Evolutionary conservation across 2,329 filamentous ascomycete species (phyloP), one percentile per base, ranked within the genome.

Genomic region (Aureobasidium subglaciale): DNA sequence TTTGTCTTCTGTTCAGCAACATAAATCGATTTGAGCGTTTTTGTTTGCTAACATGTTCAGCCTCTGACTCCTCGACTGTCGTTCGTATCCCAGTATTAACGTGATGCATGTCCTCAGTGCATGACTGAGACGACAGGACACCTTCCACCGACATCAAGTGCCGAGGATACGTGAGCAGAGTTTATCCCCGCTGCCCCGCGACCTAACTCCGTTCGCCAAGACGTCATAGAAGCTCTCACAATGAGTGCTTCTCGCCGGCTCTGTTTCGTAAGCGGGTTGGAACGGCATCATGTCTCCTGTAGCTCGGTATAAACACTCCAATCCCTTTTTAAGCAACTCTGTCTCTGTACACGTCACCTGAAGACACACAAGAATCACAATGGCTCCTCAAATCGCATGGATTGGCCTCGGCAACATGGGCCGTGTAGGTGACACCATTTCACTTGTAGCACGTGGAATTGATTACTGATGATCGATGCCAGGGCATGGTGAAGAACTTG

Each of bases 321-420:
- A 20, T 20, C 38, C 24, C 30, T 32, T n/a, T 48, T 7, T 27
- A 25, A 25, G 27, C 22, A 13, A 15, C 18, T 20, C 37, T 25
- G 6, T 20, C 11, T 55, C 27, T 9, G 25, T 30, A 32, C 16
- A 15, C 18, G 22, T n/a, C 13, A 29, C 24, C 16, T 40, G 24
- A 38, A 29, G 3, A 52, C 15, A 20, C 15, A 30, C 5, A 34
- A 22, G 40, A 30, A 18, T 34, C 32, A 59, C 30, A 22, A 74
- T 74, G 72, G 67, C 71, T 48, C 70, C 70, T 43, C 82, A 80
- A 70, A 65, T 93, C 50, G 78, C 89, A 63, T 95, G 84, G 83
- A 83, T 95, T 55, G 90, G 90, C 56, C 79, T 95, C 49, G 90
- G 90, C 52, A 95, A 95, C 69, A 95, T 95, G 83, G 90, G 88